These are phyloP conservation scores for Aurifilum marmelostoma DNA, from an alignment of 2,329 filamentous ascomycete genomes.

Conservation along the genomic window DNA sequence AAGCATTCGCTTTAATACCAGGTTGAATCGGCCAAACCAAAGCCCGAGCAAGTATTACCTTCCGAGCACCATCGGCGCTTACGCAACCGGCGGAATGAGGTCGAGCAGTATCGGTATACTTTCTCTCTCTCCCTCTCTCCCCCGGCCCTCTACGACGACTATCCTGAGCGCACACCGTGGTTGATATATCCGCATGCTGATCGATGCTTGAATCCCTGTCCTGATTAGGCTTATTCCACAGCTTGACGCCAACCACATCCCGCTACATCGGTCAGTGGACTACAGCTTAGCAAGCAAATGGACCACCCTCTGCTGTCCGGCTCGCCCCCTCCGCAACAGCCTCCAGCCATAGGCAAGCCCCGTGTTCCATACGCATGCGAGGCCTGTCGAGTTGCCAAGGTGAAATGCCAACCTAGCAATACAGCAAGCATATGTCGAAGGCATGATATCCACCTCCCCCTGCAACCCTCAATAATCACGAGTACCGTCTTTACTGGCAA, in stretches of 20 bases:
- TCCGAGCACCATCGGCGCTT: conserved; percentile 8
- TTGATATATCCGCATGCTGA: background rate
- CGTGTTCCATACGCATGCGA: conserved; percentile 55
- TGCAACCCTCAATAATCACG: too few relatives aligned
- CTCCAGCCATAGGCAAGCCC: conserved; percentile 30
- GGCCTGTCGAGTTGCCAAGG: conserved; percentile 56
- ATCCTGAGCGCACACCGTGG: background rate
- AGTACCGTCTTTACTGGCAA: background rate
- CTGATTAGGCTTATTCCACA: background rate
- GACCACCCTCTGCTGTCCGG: background rate
- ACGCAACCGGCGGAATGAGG: background rate
- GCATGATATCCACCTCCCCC: conserved; percentile 39
- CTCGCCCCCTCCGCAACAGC: background rate
- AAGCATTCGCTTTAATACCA: background rate
- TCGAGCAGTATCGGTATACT: too few relatives aligned
- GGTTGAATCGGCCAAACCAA: background rate
- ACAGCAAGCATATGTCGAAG: conserved; percentile 55
- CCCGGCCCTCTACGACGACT: too few relatives aligned
- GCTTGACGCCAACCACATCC: background rate
- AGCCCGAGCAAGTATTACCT: background rate
- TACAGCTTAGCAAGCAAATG: conserved; percentile 6
- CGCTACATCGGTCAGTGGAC: background rate
- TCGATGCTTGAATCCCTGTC: too few relatives aligned
- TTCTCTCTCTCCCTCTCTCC: too few relatives aligned
- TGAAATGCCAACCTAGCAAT: conserved; percentile 54